Percentiles rank a stretch among this genome's conserved stretches.
phyloP scores from a whole-genome alignment of 75 land plant species.

The Pinus tabuliformis region DNA sequence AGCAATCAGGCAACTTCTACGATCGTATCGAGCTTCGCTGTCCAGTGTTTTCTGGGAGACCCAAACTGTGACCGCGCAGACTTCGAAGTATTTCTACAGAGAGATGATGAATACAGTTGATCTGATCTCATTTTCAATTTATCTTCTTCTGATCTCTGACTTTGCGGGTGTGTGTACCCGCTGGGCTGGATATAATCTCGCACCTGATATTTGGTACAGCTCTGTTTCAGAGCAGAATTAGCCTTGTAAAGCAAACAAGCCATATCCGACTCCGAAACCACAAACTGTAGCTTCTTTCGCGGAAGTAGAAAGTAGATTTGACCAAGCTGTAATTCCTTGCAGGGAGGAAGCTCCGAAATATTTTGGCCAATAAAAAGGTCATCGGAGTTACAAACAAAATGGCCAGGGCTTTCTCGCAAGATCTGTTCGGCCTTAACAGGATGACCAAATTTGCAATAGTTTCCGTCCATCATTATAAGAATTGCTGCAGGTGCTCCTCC shows the following conservation, averaged over 20 bases:
- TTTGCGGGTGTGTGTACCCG: neutral
- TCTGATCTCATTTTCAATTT: no score
- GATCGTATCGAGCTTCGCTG: neutral
- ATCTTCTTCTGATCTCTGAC: neutral
- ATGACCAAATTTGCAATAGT: neutral
- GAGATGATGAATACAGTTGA: neutral
- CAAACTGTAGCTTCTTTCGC: conserved; percentile 17
- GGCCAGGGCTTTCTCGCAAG: neutral
- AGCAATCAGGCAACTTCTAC: neutral
- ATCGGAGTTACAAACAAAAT: conserved; percentile 46
- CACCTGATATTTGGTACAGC: neutral
- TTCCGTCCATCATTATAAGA: no score
- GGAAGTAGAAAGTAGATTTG: conserved; percentile 59
- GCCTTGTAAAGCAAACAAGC: conserved; percentile 41
- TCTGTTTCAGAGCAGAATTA: conserved; percentile 13
- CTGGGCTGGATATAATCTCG: neutral
- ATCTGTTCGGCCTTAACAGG: neutral
- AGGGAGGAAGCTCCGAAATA: conserved; percentile 25
- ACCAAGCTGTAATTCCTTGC: conserved; percentile 18
- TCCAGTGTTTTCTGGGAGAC: conserved; percentile 2
- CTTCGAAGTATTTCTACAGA: neutral
- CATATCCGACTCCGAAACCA: conserved; percentile 33
- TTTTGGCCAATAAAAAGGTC: conserved; percentile 20
- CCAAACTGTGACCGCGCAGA: no score
- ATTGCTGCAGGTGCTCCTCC: no score